Base-by-base conservation (phyloP, 305 asterid genomes). In the Solanum aculeatissimum region DNA sequence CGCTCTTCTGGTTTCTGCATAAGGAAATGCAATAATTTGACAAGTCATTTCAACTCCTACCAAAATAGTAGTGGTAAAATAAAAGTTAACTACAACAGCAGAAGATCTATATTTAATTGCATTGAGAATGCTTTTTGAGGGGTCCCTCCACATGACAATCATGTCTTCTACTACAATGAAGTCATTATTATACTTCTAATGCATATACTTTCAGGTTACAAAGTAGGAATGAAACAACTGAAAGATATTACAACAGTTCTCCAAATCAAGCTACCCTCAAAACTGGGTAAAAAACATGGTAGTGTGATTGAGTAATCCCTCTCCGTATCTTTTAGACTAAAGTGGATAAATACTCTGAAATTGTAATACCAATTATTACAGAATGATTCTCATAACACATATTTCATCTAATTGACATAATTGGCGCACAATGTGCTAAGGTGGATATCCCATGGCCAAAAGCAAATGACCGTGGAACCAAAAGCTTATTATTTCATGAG, bases 1-100 rank as follows among this genome's bases (percentile, higher is more conserved):
- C 89, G 94, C 85, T 92, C 90, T 83, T 87, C 90, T 18, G 89
- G 88, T 87, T 91, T 92, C 99, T 97, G 91, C 86, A 63, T 51
- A 65, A 25, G 87, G 78, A 84, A 47, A 84, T 86, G 63, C 87
- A 85, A 77, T 38, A 63, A 86, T 87, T 87, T 83, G 77, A 43
- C 27, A 74, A 32, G 27, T 32, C 18, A 65, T 60, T 66, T 43
- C 49, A 54, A n/a, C 68, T 79, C 68, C 68, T 54, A 79, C 83
- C 68, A 54, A 78, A 54, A 78, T 79, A 27, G 29, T 19, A 29
- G 83, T 11, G 45, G 49, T 79, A 79, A 79, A 53, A 54, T 35
- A 79, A 78, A 51, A 78, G 54, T 32, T n/a, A 62, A 19, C 83
- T 53, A 53, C 32, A 53, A 32, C 51, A 19, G 68, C 32, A 9